A percentile compares a stretch with the other conserved stretches of the same genome.
These are phyloP conservation scores for Mycena polygramma DNA, from an alignment of 768 basidiomycete genomes.

Conservation along the genomic window DNA sequence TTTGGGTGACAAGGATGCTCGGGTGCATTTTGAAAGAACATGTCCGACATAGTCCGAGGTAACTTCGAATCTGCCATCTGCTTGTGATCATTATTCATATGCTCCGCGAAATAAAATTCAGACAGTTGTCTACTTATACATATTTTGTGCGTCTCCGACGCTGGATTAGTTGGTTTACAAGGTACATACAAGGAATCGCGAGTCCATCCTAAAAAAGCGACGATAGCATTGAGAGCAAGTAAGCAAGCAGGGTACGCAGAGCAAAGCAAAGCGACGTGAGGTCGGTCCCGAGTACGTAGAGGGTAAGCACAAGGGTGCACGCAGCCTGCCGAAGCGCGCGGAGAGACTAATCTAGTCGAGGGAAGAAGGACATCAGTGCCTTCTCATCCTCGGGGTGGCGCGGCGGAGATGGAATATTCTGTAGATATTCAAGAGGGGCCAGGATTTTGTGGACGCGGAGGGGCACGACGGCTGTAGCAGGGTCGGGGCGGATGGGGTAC, in stretches of 20 bases:
- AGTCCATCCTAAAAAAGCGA: conserved; percentile 21
- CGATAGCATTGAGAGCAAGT: conserved; percentile 2
- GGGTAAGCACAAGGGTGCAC: neutral
- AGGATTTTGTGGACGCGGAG: conserved; percentile 48
- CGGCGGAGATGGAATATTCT: conserved; percentile 68
- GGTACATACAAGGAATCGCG: neutral
- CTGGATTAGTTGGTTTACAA: conserved; percentile 2
- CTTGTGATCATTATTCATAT: conserved; percentile 9
- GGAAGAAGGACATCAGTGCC: conserved; percentile 70
- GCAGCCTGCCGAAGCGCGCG: neutral
- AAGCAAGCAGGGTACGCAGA: neutral
- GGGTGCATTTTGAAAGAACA: neutral
- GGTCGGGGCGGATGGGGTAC: neutral
- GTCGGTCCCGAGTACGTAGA: conserved; percentile 16
- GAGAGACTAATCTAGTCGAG: conserved; percentile 6
- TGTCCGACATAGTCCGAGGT: neutral
- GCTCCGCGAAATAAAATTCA: neutral
- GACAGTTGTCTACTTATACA: conserved; percentile 16
- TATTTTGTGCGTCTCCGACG: neutral
- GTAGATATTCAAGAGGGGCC: conserved; percentile 75
- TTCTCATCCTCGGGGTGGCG: conserved; percentile 81
- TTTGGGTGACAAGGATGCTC: conserved; percentile 1
- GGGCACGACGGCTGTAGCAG: neutral
- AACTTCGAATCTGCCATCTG: neutral
- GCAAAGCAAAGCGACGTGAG: conserved; percentile 16